Base-by-base conservation (phyloP, 345 rosid species). In the Hirschfeldia incana region DNA sequence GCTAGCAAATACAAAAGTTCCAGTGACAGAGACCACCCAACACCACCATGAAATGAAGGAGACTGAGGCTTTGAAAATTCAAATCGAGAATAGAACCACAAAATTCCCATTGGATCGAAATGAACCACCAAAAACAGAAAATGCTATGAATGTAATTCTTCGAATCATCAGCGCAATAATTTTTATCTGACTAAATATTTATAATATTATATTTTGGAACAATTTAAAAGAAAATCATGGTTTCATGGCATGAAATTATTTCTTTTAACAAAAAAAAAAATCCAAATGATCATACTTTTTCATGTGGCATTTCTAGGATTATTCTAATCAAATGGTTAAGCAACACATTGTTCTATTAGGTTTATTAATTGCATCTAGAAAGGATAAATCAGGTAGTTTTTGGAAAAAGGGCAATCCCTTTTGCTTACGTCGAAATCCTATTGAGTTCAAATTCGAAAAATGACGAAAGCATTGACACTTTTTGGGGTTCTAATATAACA, bases 381-480 rank as follows among this genome's bases (percentile, higher is more conserved):
- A 46, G 49, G 75, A 62, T 30, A 16, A 49, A 16, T 55, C 39
- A 70, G 21, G 64, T 34, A 26, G 15, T 30, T 37, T 76, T 29
- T 36, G 39, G 71, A 29, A 72, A 78, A 78, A 64, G 76, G 67
- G 30, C 36, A 72, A 8, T 34, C 28, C 44, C 76, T 78, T 71
- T 78, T 65, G 70, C 67, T 71, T 64, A 55, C 72, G 67, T 65
- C 37, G 21, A 46, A 57, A 30, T 51, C 62, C 67, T 29, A 16
- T 9, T 65, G 67, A 72, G 72, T 78, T 65, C 72, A 65, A 65
- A 78, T 65, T 65, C 76, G 57, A 27, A 69, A 62, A 26, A 13
- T 49, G 75, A 33, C 75, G 70, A 63, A 53, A 63, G 70, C 69
- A 61, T 49, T 70, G 51, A 17, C 32, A 51, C 13, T 65, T 42